Conservation (phyloP, 345 rosid species). For the Ceriops tagal region DNA sequence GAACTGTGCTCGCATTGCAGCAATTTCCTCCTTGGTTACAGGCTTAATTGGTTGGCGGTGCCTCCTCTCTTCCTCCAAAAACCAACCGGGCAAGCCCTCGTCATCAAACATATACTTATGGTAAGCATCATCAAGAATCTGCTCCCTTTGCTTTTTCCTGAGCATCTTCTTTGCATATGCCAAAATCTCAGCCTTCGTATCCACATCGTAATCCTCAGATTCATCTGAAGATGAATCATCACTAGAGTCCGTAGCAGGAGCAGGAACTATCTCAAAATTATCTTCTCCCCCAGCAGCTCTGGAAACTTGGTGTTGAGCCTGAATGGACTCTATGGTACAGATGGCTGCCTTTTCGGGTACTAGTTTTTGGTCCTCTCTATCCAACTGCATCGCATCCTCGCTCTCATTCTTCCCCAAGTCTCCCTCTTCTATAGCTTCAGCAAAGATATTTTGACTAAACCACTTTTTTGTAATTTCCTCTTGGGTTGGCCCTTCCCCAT, state of each 20-base stretch:
- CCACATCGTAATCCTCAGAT: constrained; percentile 50
- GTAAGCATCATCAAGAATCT: constrained; percentile 79
- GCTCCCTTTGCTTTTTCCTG: constrained; percentile 80
- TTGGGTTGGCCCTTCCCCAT: constrained; percentile 53
- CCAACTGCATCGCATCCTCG: constrained; percentile 53
- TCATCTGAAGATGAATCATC: constrained; percentile 79
- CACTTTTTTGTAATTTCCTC: constrained; percentile 75
- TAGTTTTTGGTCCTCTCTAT: constrained; percentile 22
- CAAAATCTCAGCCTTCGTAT: constrained; percentile 79
- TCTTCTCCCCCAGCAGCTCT: constrained; percentile 34
- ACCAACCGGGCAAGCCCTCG: constrained; percentile 74
- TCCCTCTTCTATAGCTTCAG: constrained; percentile 72
- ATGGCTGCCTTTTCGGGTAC: constrained; percentile 29
- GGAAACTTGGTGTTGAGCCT: constrained; percentile 14
- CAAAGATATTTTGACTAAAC: constrained; percentile 84
- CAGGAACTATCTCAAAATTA: constrained; percentile 81
- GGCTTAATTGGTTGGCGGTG: constrained; percentile 77
- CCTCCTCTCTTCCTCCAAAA: constrained; percentile 79
- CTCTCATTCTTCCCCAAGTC: constrained; percentile 50
- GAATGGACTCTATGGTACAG: constrained; percentile 19
- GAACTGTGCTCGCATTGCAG: constrained; percentile 84
- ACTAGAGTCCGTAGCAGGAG: constrained; percentile 69
- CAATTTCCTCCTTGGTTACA: constrained; percentile 76
- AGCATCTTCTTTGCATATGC: constrained; percentile 91
- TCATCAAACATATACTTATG: constrained; percentile 77